Base-by-base conservation (phyloP, 768 basidiomycete genomes). In the Postia placenta region DNA sequence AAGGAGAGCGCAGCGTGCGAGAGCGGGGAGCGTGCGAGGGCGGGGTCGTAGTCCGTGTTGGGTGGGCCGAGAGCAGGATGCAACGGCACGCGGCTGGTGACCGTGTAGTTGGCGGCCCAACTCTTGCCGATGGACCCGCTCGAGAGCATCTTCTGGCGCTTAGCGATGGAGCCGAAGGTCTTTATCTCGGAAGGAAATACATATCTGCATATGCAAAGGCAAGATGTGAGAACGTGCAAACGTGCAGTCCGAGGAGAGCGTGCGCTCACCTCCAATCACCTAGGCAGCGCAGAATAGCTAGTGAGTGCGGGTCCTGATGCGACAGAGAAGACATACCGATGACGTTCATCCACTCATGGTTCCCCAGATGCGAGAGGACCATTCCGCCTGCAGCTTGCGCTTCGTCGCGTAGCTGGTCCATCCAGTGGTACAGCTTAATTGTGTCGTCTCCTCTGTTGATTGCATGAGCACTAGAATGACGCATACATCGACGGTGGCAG, bases 311-410 rank as follows among this genome's bases (percentile, higher is more conserved):
- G 14, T 14, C 4, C 17, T 2, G 2, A 25, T 33, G 27, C 3
- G 1, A 26, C 15, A 12, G 38, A 30, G 19, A 41, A 30, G 15
- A 52, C 66, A 19, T 56, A 85, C 87, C 87, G 50, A 91, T 83
- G 12, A 79, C 81, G 56, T 94, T 94, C 92, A 97, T 96, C 74
- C 85, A 84, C 65, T 98, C 96, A 57, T 99, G 96, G 64, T 99
- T 99, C 22, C 96, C 96, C 27, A 97, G 70, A 47, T 90, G 76
- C 11, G 78, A 82, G 26, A 95, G 61, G 12, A 99, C 74, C 3
- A 73, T 75, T 1, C 90, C 93, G 3, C 91, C 91, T 12, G 65
- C 70, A 0, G 69, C 67, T 3, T 66, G 66, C 0, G 95, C 94
- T 64, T 97, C 82, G 6, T 68, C 75, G 22, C 94, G 80, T 5